phyloP scores from a whole-genome alignment of 495 filamentous ascomycete species.

The Peziza echinospora region DNA sequence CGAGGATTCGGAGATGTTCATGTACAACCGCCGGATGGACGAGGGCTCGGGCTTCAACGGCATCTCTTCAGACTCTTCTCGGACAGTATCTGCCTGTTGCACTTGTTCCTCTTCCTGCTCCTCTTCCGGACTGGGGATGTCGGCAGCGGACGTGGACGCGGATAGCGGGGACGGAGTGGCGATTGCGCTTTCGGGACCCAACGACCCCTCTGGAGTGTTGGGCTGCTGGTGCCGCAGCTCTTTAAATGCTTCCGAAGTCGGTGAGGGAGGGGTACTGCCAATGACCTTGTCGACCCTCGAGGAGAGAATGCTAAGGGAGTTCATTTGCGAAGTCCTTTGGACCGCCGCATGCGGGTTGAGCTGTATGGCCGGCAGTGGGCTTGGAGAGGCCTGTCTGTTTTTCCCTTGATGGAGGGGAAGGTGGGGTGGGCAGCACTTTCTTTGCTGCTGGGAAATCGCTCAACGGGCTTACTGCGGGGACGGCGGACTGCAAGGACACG shows the following conservation, averaged over 20 bases:
- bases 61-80: neutral
- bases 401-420: too few relatives aligned
- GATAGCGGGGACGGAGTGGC: neutral
- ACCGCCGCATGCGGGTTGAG: too few relatives aligned
- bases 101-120: too few relatives aligned
- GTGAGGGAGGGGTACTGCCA: slow-evolving; percentile 31
- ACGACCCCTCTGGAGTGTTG: neutral
- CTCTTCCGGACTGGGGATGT: neutral
- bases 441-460: too few relatives aligned
- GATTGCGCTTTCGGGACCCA: neutral
- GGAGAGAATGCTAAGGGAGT: slow-evolving; percentile 90
- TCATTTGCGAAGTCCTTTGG: too few relatives aligned
- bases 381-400: too few relatives aligned
- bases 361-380: too few relatives aligned
- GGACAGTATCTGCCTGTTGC: neutral
- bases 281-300: slow-evolving; percentile 44
- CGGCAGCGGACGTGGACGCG: neutral
- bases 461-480: too few relatives aligned
- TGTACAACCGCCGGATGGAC: too few relatives aligned
- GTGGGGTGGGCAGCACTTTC: too few relatives aligned
- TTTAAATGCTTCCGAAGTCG: slow-evolving; percentile 12
- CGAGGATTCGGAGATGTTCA: slow-evolving; percentile 12
- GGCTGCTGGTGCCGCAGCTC: slow-evolving; percentile 2
- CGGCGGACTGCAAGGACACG: too few relatives aligned
- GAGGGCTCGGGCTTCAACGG: slow-evolving; percentile 6